Base-by-base conservation (phyloP, 1,139 yeast genomes). In the Debaryomyces sp. region DNA sequence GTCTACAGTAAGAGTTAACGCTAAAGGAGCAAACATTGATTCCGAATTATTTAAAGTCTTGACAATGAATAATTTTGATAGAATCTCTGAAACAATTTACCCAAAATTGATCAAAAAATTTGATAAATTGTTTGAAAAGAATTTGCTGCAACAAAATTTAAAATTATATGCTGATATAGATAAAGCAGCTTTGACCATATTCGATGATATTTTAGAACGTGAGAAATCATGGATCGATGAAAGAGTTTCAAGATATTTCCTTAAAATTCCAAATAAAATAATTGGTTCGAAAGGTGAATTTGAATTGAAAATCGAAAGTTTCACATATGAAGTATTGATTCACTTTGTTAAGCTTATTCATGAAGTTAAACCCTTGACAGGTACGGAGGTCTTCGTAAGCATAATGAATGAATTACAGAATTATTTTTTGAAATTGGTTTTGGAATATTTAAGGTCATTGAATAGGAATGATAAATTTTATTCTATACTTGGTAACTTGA, bases 11-110 rank as follows among this genome's bases (percentile, higher is more conserved):
- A 26, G 26, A 12, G 36, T 21, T 12, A 24, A 18, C 23, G 42
- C 49, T 15, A 54, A 56, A 15, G 57, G 57, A 22, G 54, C 54
- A 4, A 51, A 52, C 10, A 53, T 59, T 32, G 66, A 63, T 34
- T 63, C 66, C 13, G 69, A 68, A 34, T 61, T 67, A 8, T 76
- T 63, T 59, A 75, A 76, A 52, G 69, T 76, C 1, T 61, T 76
- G 44, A 73, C 80, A 2, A 75, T 76, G 78, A 76, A 76, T 55
- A 75, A 76, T 54, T 71, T 74, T 48, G 78, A 75, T 47, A 66
- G 66, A 42, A 61, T 76, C 33, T 69, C 75, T 2, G 60, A 69
- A 44, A 50, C 55, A 0, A 60, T 71, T 1, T 73, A 67, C 52
- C 79, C 79, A 1, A 54, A 56, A 23, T 60, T 76, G 45, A 66